A percentile compares a stretch with the other conserved stretches of the same genome.
These are phyloP conservation scores for Coniella vitis DNA, from an alignment of 2,329 filamentous ascomycete genomes.

Conservation along the genomic window DNA sequence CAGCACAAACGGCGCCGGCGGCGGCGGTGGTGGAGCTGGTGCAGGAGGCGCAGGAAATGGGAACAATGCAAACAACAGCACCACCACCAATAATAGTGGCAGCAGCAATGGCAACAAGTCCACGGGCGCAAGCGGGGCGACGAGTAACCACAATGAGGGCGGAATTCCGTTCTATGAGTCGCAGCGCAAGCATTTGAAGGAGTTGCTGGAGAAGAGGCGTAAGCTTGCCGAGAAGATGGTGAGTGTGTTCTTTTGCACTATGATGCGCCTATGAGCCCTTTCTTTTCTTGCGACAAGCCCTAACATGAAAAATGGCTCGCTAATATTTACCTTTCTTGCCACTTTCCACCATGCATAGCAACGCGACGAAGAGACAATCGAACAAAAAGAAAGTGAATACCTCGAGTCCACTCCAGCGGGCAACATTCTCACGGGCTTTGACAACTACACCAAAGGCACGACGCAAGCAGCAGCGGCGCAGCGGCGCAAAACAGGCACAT, in stretches of 20 bases:
- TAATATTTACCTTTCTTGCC: not conserved
- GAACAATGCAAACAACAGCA: no score
- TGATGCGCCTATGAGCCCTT: not conserved
- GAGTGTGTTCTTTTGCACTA: conserved; percentile 1
- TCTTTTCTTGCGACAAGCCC: not conserved
- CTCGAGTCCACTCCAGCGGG: conserved; percentile 83
- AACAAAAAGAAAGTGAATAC: conserved; percentile 76
- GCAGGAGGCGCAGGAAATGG: no score
- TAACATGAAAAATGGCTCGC: no score
- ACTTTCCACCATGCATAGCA: conserved; percentile 13
- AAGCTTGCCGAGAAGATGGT: conserved; percentile 36
- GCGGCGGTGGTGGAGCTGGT: no score
- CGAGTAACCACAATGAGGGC: conserved; percentile 41
- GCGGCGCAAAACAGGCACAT: conserved; percentile 56
- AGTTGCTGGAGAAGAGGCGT: conserved; percentile 60
- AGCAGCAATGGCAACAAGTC: conserved; percentile 25
- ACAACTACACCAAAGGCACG: conserved; percentile 92
- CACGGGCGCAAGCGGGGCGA: conserved; percentile 22
- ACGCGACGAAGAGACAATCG: conserved; percentile 67
- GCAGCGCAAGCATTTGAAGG: conserved; percentile 58
- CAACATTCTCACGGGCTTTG: conserved; percentile 96
- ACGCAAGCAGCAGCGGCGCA: conserved; percentile 56
- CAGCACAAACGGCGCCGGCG: no score
- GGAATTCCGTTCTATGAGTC: conserved; percentile 65
- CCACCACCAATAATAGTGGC: conserved; percentile 28